Conservation (phyloP, 2,329 filamentous ascomycete species). For the Pleurostoma richardsiae region DNA sequence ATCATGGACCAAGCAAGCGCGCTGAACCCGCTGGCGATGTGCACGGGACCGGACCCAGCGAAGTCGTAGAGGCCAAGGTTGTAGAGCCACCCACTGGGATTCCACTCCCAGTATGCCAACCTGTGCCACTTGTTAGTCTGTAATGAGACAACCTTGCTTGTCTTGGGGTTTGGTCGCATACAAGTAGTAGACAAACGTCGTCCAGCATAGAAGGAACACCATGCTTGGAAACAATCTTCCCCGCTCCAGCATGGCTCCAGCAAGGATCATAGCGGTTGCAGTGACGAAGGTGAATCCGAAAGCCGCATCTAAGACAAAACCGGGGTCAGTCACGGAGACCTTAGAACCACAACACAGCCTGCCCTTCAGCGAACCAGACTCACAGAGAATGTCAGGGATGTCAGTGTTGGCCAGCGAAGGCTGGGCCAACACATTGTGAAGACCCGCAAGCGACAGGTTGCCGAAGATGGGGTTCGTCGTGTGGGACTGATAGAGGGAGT, state of each 20-base stretch:
- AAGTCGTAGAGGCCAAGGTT: background rate
- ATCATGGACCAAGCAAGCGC: background rate
- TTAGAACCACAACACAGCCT: no score
- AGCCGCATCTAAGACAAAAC: conserved; percentile 15
- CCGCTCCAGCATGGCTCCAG: conserved; percentile 30
- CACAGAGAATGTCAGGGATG: conserved; percentile 28
- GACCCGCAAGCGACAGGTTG: conserved; percentile 26
- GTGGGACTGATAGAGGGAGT: conserved; percentile 33
- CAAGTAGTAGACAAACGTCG: conserved; percentile 20
- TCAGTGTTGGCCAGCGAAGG: conserved; percentile 29
- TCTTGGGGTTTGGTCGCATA: background rate
- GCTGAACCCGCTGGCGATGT: background rate
- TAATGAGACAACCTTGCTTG: no score
- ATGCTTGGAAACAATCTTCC: conserved; percentile 33
- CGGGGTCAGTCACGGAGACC: no score
- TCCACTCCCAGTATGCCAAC: background rate
- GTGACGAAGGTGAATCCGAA: conserved; percentile 32
- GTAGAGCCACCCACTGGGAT: background rate
- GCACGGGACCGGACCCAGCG: background rate
- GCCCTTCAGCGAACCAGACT: background rate
- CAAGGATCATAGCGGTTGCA: conserved; percentile 31
- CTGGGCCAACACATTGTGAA: conserved; percentile 28
- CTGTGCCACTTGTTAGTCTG: background rate
- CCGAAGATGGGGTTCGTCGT: conserved; percentile 27
- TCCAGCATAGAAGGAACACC: conserved; percentile 42